A percentile compares a stretch with the other conserved stretches of the same genome.
These are phyloP conservation scores for Globisporangium okanoganense DNA, from an alignment of 352 stramenopile species.

Conservation along the genomic window DNA sequence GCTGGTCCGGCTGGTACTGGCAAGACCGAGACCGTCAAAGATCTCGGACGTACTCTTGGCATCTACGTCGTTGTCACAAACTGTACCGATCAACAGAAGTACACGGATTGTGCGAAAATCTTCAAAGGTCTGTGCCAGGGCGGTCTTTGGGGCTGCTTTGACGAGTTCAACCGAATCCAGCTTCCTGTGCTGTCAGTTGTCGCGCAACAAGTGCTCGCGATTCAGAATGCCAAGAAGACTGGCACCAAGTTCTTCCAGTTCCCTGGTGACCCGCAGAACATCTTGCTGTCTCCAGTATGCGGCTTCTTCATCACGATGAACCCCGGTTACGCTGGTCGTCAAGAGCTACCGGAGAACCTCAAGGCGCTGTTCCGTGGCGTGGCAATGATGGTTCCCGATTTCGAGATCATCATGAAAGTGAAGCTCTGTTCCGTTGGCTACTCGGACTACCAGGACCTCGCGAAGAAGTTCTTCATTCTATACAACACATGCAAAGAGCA, in stretches of 20 bases:
- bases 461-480: slow-evolving; percentile 91
- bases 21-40: slow-evolving; percentile 98
- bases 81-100: slow-evolving; percentile 97
- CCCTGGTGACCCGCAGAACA: slow-evolving; percentile 96
- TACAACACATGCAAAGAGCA: slow-evolving; percentile 92
- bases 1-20: slow-evolving; percentile 94
- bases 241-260: slow-evolving; percentile 96
- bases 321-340: slow-evolving; percentile 96
- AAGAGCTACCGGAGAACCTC: slow-evolving; percentile 98
- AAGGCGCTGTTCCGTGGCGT: slow-evolving; percentile 93
- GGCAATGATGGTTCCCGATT: slow-evolving; percentile 92
- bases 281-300: slow-evolving; percentile 93
- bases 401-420: slow-evolving; percentile 96
- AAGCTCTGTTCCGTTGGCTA: slow-evolving; percentile 93
- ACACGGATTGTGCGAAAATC: slow-evolving; percentile 97
- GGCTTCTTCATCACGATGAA: slow-evolving; percentile 99
- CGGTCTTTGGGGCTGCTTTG: slow-evolving; percentile 97
- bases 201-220: slow-evolving; percentile 97
- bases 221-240: slow-evolving; percentile 97
- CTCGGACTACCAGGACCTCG: slow-evolving; percentile 89
- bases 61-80: slow-evolving; percentile 98
- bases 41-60: slow-evolving; percentile 92
- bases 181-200: slow-evolving; percentile 96
- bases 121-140: slow-evolving; percentile 97
- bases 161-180: slow-evolving; percentile 98